These are phyloP conservation scores for Pyropia yezoensis DNA, from an alignment of 23 red algal species.

Conservation along the genomic window DNA sequence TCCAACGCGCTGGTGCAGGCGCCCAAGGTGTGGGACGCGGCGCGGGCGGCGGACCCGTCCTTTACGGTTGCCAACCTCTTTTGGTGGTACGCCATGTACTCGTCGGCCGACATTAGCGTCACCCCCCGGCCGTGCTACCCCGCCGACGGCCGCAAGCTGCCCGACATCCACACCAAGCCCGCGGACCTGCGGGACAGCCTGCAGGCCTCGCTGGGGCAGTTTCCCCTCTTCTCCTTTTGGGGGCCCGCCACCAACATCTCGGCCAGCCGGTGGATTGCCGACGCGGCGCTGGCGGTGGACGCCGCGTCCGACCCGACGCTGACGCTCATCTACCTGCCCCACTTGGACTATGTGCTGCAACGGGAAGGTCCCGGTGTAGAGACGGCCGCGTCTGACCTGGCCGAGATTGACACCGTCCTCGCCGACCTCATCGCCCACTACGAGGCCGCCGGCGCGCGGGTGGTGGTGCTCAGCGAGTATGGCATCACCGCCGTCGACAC, in stretches of 20 bases:
- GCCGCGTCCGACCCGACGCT: slow-evolving; percentile 28
- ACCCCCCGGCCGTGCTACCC: slow-evolving; percentile 54
- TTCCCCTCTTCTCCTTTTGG: slow-evolving; percentile 71
- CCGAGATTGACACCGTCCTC: slow-evolving; percentile 46
- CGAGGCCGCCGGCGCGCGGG: slow-evolving; percentile 16
- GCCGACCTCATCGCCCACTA: slow-evolving; percentile 36
- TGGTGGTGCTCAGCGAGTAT: slow-evolving; percentile 55
- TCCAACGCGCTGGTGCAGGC: slow-evolving; percentile 34
- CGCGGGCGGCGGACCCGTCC: slow-evolving; percentile 17
- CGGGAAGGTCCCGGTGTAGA: slow-evolving; percentile 23
- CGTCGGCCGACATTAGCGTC: slow-evolving; percentile 27
- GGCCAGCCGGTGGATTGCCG: slow-evolving; percentile 33
- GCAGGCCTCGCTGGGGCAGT: slow-evolving; percentile 43
- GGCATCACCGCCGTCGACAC: slow-evolving; percentile 31
- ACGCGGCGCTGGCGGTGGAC: slow-evolving; percentile 36
- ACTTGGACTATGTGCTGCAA: slow-evolving; percentile 63
- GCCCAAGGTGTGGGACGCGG: slow-evolving; percentile 62
- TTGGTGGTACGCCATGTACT: slow-evolving; percentile 86
- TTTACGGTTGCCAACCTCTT: slow-evolving; percentile 50
- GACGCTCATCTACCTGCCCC: slow-evolving; percentile 57
- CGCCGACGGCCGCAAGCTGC: slow-evolving; percentile 51
- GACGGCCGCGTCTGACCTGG: slow-evolving; percentile 23
- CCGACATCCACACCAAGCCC: slow-evolving; percentile 53
- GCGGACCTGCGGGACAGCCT: slow-evolving; percentile 23
- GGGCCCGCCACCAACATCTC: slow-evolving; percentile 40